Evolutionary conservation across 345 rosid species (phyloP), one percentile per base, ranked within the genome.

Genomic region (Bruguiera sexangula): DNA sequence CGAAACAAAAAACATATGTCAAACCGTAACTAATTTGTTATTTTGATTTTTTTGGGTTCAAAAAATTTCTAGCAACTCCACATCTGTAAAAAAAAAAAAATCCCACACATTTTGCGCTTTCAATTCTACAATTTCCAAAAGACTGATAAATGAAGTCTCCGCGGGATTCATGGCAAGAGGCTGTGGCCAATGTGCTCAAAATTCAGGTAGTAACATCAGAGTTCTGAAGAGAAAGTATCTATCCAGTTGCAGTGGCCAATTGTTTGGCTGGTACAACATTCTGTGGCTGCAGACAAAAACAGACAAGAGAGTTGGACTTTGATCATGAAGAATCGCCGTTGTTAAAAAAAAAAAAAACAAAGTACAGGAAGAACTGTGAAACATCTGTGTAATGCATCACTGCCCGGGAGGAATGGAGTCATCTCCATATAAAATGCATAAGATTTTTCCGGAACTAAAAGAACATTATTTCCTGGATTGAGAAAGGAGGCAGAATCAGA

Each of bases 281-380:
- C 57, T 78, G 86, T 32, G 90, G 85, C 90, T 86, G 88, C 71
- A 77, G 57, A 2, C 58, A 52, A 6, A 56, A 9, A 56, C 20
- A 13, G 43, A 37, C 60, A 54, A 6, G 37, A 27, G 18, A 20
- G 26, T 24, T 2, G 22, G n/a, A 5, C 15, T 32, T 24, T 37
- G 43, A 29, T 68, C 4, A 56, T 7, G 37, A 9, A 13, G 26
- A 18, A 46, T 68, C 21, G 7, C 15, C 31, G 4, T 24, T 56
- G 60, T 8, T 21, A 24, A 9, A 8, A 27, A 56, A 54, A 15
- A 2, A 56, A 24, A 9, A 21, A 3, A 22, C 5, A 8, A 55
- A 22, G 16, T 21, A 21, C 30, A 22, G 16, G 13, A 20, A 16
- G 0, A 53, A 2, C 11, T 6, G 26, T 53, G 5, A 5, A 21